Evolutionary conservation across 257 asterid species (phyloP), one percentile per base, ranked within the genome.

Genomic region (Nicotiana undulata): DNA sequence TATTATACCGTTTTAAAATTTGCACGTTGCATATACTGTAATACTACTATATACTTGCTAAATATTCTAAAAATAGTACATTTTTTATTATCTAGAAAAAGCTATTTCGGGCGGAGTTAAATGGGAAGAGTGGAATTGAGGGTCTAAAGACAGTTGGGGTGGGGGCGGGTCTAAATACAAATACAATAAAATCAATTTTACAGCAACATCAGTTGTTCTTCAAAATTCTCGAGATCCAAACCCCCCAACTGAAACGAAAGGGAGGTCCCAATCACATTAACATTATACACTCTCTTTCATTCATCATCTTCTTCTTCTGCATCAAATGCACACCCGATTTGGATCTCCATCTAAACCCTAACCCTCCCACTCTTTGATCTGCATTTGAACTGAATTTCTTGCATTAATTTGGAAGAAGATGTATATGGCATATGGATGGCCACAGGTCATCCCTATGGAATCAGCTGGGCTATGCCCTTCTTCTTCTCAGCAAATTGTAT

Each of bases 341-440:
- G 46, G 75, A 79, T 79, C 82, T 79, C 76, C 76, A 44, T 52
- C 58, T 44, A 63, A 59, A 59, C 53, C 80, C 84, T 68, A 60
- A 68, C 16, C 11, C 75, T 63, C 24, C 68, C 76, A 9, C 63
- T 34, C 70, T 77, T 20, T 67, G 77, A 46, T 75, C 70, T 75
- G 65, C 18, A 70, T 34, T 49, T 34, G 16, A 11, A 11, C 56
- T 11, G 46, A 65, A 0, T 65, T 37, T 29, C 4, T n/a, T 5
- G 17, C 53, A 16, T 61, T 20, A 80, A 64, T 75, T 85, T 82
- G 22, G 84, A 55, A 75, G 77, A 68, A 83, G 79, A 91, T 96
- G 99, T 96, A 96, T 88, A 94, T 96, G 98, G 97, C 99, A 58
- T 96, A 96, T 82, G 99, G 99, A 89, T 96, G 99, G 98, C 98